Conservation (phyloP, 2,329 filamentous ascomycete genomes). For the Pseudogymnoascus sp. region DNA sequence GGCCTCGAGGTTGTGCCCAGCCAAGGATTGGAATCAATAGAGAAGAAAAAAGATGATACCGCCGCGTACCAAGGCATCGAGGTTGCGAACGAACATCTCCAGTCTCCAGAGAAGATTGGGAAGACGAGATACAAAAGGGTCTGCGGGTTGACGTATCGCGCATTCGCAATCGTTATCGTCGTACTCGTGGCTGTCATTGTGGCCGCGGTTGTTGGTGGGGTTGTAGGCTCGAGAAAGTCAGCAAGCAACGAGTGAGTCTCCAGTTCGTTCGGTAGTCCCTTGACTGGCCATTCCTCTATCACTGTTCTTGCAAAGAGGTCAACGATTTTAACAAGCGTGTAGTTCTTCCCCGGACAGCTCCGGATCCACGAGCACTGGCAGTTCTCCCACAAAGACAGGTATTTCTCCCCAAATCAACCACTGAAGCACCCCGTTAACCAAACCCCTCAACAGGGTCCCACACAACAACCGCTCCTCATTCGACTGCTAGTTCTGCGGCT, state of each 20-base stretch:
- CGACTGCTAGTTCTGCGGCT: too few relatives aligned
- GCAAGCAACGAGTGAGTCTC: not conserved
- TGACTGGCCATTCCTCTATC: not conserved
- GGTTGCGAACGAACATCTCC: not conserved
- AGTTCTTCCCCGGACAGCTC: not conserved
- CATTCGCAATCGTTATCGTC: not conserved
- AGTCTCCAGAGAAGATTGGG: too few relatives aligned
- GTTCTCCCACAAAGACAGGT: not conserved
- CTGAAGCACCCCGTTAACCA: not conserved
- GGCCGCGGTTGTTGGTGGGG: not conserved
- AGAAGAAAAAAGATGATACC: not conserved
- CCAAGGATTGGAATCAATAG: not conserved
- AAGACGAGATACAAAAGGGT: not conserved
- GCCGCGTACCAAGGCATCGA: not conserved
- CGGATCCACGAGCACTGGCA: not conserved
- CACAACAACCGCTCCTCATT: not conserved
- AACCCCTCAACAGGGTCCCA: not conserved
- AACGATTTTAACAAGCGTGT: not conserved
- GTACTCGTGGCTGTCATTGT: not conserved
- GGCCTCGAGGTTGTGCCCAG: not conserved
- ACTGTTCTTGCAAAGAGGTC: not conserved
- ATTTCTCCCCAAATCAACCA: not conserved
- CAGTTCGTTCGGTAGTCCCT: not conserved
- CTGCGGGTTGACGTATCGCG: not conserved
- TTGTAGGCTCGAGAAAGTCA: not conserved